A percentile compares a stretch with the other conserved stretches of the same genome.
Evolutionary conservation across 148 eudicot genomes (phyloP).

Genomic region (Arbutus unedo): DNA sequence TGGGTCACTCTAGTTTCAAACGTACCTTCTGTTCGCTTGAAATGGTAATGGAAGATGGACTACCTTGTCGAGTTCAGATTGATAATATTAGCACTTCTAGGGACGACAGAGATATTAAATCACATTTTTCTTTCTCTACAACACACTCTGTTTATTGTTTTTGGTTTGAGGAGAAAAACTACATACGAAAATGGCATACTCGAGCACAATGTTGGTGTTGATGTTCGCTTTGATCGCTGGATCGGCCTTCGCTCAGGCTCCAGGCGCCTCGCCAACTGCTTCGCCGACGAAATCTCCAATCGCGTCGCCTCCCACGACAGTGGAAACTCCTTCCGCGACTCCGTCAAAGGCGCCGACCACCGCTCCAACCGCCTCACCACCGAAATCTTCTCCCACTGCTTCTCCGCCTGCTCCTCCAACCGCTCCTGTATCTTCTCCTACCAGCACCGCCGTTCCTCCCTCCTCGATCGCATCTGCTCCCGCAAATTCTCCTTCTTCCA

Average conservation of each 20-base stretch:
- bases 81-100: too few relatives aligned
- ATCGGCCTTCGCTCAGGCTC: constrained; percentile 53
- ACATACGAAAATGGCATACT: constrained; percentile 34
- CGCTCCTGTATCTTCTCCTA: background rate
- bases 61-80: too few relatives aligned
- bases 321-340: constrained; percentile 11
- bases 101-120: too few relatives aligned
- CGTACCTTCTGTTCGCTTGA: too few relatives aligned
- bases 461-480: background rate
- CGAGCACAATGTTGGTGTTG: constrained; percentile 20
- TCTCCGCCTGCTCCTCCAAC: background rate
- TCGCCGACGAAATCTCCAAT: constrained; percentile 30
- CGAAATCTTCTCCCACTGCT: background rate
- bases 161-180: background rate
- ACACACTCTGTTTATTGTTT: background rate
- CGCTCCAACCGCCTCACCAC: constrained; percentile 1
- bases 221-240: constrained; percentile 34
- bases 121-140: background rate
- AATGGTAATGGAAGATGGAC: too few relatives aligned
- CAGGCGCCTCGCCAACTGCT: constrained; percentile 23
- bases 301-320: background rate
- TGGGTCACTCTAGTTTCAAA: too few relatives aligned
- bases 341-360: background rate
- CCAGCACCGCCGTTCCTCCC: background rate
- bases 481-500: background rate